Percentiles rank a stretch among this genome's conserved stretches.
phyloP scores from a whole-genome alignment of 768 basidiomycete genomes.

The Leccinum boreale region DNA sequence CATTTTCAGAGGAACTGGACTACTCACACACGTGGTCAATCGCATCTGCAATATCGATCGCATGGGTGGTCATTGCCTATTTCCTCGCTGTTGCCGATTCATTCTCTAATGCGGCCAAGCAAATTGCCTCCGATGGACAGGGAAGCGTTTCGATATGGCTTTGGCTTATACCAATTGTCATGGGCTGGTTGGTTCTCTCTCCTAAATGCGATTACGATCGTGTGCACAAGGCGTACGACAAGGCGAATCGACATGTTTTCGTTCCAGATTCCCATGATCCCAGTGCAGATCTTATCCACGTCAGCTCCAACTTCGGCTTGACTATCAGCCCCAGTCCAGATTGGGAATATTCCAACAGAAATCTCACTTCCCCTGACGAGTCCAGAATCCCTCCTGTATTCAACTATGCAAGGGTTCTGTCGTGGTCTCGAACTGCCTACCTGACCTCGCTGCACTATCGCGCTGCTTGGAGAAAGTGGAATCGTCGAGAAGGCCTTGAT shows the following conservation, averaged over 20 bases:
- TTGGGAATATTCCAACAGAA: neutral
- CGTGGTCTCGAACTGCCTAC: slow-evolving; percentile 21
- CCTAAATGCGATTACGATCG: slow-evolving; percentile 37
- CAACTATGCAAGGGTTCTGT: slow-evolving; percentile 23
- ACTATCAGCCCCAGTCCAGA: slow-evolving; percentile 12
- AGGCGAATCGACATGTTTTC: slow-evolving; percentile 8
- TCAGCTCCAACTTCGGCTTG: slow-evolving; percentile 12
- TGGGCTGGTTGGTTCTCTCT: slow-evolving; percentile 40
- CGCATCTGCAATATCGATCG: slow-evolving; percentile 37
- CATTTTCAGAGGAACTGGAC: slow-evolving; percentile 32
- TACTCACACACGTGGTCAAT: slow-evolving; percentile 40
- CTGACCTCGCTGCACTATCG: slow-evolving; percentile 15
- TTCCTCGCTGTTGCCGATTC: slow-evolving; percentile 17
- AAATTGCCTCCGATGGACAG: slow-evolving; percentile 34
- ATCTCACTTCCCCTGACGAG: slow-evolving; percentile 19
- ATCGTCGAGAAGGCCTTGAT: neutral
- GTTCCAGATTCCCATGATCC: neutral
- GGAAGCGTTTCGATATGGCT: slow-evolving; percentile 41
- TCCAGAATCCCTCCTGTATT: slow-evolving; percentile 10
- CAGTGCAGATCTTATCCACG: neutral
- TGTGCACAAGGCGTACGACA: slow-evolving; percentile 18
- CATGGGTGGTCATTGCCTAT: slow-evolving; percentile 45
- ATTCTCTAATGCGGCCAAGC: slow-evolving; percentile 9
- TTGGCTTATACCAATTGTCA: slow-evolving; percentile 41
- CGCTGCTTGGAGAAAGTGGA: slow-evolving; percentile 11